Percentiles rank a stretch among this genome's conserved stretches.
Evolutionary conservation across 192 early-diverging fungal genomes (phyloP).

Genomic region (Entomortierella beljakovae): DNA sequence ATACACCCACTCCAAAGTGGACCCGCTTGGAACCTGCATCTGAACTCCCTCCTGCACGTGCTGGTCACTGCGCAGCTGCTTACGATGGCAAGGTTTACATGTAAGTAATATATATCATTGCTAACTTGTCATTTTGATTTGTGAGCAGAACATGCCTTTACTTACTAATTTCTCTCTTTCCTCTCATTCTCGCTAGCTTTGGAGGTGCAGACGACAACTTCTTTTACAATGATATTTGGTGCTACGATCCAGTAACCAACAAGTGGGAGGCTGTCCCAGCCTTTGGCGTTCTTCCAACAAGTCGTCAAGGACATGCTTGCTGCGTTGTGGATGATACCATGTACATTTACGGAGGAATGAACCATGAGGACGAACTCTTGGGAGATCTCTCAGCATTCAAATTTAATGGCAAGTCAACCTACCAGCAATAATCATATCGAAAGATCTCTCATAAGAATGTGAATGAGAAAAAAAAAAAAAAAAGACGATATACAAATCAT

Average conservation of each 20-base stretch:
- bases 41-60: slow-evolving; percentile 52
- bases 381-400: slow-evolving; percentile 66
- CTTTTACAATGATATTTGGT: slow-evolving; percentile 71
- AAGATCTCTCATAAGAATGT: no score
- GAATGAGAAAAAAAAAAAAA: no score
- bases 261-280: slow-evolving; percentile 59
- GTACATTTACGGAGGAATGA: slow-evolving; percentile 66
- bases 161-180: background rate
- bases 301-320: slow-evolving; percentile 55
- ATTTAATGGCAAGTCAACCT: slow-evolving; percentile 53
- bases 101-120: slow-evolving; percentile 9
- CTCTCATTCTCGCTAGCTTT: slow-evolving; percentile 48
- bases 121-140: background rate
- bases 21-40: slow-evolving; percentile 52
- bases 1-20: slow-evolving; percentile 47
- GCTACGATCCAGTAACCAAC: slow-evolving; percentile 57
- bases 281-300: slow-evolving; percentile 61
- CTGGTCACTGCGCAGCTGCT: slow-evolving; percentile 51
- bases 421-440: background rate
- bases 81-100: slow-evolving; percentile 48
- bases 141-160: background rate
- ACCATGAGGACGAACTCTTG: slow-evolving; percentile 54
- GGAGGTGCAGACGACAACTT: slow-evolving; percentile 62
- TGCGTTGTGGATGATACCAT: slow-evolving; percentile 63
- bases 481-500: background rate